Evolutionary conservation across 2,329 filamentous ascomycete species (phyloP).

Genomic region (Dactylellina cionopaga): DNA sequence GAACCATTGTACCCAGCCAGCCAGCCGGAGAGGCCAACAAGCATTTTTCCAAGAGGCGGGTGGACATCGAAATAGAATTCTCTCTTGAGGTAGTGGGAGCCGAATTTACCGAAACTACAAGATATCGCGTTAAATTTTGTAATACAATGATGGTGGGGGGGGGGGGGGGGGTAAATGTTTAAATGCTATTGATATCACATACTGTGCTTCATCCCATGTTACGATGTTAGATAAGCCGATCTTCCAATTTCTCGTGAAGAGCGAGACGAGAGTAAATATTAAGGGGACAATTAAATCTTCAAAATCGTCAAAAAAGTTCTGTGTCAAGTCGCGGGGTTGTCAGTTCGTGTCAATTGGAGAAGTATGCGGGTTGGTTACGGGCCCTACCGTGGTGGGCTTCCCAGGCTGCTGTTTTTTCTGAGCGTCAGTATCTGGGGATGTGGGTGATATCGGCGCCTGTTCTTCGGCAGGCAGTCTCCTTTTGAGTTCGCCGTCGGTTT

Average conservation of each 20-base stretch:
- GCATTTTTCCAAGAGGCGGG: conserved; percentile 96
- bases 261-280: conserved; percentile 70
- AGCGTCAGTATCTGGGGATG: conserved; percentile 37
- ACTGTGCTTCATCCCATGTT: conserved; percentile 74
- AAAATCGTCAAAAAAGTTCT: conserved; percentile 69
- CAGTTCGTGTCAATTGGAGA: not conserved
- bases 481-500: conserved; percentile 48
- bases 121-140: conserved; percentile 9
- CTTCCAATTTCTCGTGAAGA: conserved; percentile 76
- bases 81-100: conserved; percentile 97
- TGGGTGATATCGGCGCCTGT: conserved; percentile 32
- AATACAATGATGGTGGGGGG: not conserved
- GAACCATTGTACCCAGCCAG: conserved; percentile 98
- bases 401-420: conserved; percentile 45
- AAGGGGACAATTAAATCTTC: conserved; percentile 71
- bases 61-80: conserved; percentile 99
- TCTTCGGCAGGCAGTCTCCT: conserved; percentile 33
- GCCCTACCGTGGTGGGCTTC: conserved; percentile 32
- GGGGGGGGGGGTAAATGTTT: not conserved
- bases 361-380: not conserved
- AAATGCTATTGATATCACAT: conserved; percentile 58
- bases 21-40: conserved; percentile 94
- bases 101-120: conserved; percentile 89
- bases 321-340: not conserved
- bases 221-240: conserved; percentile 75